These are phyloP conservation scores for Clarkia xantiana DNA, from an alignment of 345 rosid genomes.

Conservation along the genomic window DNA sequence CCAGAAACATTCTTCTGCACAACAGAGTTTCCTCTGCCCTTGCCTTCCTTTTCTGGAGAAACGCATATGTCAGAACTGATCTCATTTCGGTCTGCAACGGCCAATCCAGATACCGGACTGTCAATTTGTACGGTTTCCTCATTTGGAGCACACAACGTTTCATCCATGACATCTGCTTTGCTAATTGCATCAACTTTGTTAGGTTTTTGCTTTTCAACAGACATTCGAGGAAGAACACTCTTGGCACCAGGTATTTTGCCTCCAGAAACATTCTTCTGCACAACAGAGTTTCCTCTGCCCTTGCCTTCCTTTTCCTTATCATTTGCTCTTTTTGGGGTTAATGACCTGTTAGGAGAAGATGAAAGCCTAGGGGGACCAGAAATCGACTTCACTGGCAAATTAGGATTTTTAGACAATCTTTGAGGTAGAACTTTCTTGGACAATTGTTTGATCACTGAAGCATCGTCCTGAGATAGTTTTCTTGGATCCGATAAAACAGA, in stretches of 20 bases:
- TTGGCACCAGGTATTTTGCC: too few species aligned
- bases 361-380: constrained; percentile 16
- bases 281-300: not conserved
- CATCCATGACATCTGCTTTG: not conserved
- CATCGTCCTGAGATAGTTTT: constrained; percentile 4
- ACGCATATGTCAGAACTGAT: too few species aligned
- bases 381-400: constrained; percentile 22
- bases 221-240: too few species aligned
- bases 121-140: not conserved
- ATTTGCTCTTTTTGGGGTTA: not conserved
- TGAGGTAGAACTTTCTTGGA: constrained; percentile 16
- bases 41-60: not conserved
- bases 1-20: too few species aligned
- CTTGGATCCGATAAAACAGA: not conserved
- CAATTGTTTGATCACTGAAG: constrained; percentile 8
- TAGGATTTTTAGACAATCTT: constrained; percentile 14
- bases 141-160: not conserved
- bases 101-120: not conserved
- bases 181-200: not conserved
- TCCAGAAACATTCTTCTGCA: too few species aligned
- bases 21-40: not conserved
- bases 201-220: too few species aligned
- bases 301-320: not conserved
- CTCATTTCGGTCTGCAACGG: too few species aligned
- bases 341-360: constrained; percentile 14